These are phyloP conservation scores for Cornus suecica DNA, from an alignment of 148 eudicot genomes.

Conservation along the genomic window DNA sequence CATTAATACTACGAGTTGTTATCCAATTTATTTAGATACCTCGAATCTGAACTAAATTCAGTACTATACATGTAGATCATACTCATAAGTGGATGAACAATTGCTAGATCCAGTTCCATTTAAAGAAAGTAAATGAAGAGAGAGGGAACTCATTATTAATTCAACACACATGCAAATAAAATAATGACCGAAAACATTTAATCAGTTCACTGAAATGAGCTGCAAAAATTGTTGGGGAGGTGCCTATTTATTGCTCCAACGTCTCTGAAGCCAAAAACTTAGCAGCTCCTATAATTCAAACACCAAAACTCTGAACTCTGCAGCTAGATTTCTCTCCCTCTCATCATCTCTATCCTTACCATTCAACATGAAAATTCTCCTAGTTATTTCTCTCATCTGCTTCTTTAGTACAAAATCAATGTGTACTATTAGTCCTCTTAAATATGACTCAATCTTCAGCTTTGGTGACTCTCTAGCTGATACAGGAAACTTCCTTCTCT, in stretches of 20 bases:
- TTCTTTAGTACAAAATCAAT: not conserved
- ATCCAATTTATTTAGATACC: no score
- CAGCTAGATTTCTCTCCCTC: not conserved
- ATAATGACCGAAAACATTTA: not conserved
- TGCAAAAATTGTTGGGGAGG: conserved; percentile 11
- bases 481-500: conserved; percentile 49
- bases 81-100: no score
- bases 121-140: no score
- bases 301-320: not conserved
- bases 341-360: not conserved
- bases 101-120: no score
- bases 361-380: conserved; percentile 9
- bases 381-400: conserved; percentile 9
- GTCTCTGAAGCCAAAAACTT: not conserved
- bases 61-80: no score
- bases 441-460: conserved; percentile 37
- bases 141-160: no score
- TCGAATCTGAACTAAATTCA: no score
- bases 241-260: conserved; percentile 18
- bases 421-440: conserved; percentile 9
- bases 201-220: not conserved
- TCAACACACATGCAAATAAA: no score
- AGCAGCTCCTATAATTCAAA: not conserved
- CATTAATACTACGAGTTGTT: no score
- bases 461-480: conserved; percentile 53